Evolutionary conservation across 2,329 filamentous ascomycete species (phyloP).

Genomic region (Xylaria arbuscula): DNA sequence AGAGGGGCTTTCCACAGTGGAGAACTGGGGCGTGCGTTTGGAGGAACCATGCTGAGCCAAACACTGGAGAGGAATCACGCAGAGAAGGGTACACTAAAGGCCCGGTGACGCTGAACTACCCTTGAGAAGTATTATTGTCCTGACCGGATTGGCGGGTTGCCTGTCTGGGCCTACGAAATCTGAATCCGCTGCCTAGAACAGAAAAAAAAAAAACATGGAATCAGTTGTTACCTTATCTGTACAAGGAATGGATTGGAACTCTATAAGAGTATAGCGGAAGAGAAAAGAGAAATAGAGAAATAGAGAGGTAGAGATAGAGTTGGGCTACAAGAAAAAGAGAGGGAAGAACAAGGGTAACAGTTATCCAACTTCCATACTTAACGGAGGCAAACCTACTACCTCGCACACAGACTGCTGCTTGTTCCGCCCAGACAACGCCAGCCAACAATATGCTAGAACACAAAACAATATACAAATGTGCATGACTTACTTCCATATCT

Average conservation of each 20-base stretch:
- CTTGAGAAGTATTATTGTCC: slow-evolving; percentile 11
- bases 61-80: slow-evolving; percentile 26
- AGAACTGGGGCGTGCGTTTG: slow-evolving; percentile 23
- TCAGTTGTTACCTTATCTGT: slow-evolving; percentile 2
- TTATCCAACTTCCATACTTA: background rate
- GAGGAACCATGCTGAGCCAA: slow-evolving; percentile 27
- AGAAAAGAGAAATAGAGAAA: background rate
- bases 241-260: background rate
- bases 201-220: background rate
- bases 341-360: background rate
- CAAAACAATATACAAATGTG: no score
- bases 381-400: background rate
- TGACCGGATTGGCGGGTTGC: slow-evolving; percentile 30
- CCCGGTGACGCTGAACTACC: slow-evolving; percentile 29
- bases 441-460: no score
- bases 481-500: no score
- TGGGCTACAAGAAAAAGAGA: no score
- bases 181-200: slow-evolving; percentile 29
- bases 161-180: slow-evolving; percentile 33
- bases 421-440: no score
- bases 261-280: background rate
- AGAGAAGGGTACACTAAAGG: slow-evolving; percentile 2
- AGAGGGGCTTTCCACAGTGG: slow-evolving; percentile 19
- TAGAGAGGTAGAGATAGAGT: background rate
- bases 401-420: no score